Evolutionary conservation across 768 basidiomycete species (phyloP), one percentile per base, ranked within the genome.

Genomic region (Amanita muscaria): DNA sequence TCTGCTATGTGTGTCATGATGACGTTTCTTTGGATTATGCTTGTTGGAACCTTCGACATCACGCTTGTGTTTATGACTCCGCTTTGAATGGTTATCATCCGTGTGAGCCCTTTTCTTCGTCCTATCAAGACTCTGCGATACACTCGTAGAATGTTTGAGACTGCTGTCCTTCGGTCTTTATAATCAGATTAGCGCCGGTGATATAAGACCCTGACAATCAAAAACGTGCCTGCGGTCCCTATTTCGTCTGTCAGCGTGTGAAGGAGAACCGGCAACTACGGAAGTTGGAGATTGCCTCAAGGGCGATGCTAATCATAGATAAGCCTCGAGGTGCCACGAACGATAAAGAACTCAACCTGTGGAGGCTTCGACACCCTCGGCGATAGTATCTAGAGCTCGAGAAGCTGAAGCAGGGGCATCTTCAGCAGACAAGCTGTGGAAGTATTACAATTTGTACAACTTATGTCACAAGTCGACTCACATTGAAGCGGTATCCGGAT

Each of bases 401-500:
- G 42, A 10, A 35, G 39, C 12, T 29, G 12, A 12, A 25, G 34
- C 11, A 23, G 40, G 24, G 6, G 42, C 16, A 11, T 41, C 16
- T n/a, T 8, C 34, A 51, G 42, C 55, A 4, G 46, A 47, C 46
- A 47, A n/a, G 18, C 39, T 42, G 25, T 21, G 25, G 25, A 6
- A 25, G n/a, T 11, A 18, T 23, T 33, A 39, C 23, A 37, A 4
- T n/a, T 25, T 19, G 35, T 30, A 45, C 37, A 38, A 24, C 12
- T 49, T 21, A 27, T 16, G n/a, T 12, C 6, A 29, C 27, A 29
- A 32, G 44, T 22, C 46, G 37, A 53, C 64, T 42, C 52, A 69
- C 70, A 63, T 56, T 23, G 65, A 66, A 38, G 63, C 47, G 22
- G 61, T 61, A 54, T 72, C 69, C 27, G 71, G 70, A 51, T 73